Percentiles rank a stretch among this genome's conserved stretches.
Evolutionary conservation across 768 basidiomycete species (phyloP).

Genomic region (Tephrocybe rancida): DNA sequence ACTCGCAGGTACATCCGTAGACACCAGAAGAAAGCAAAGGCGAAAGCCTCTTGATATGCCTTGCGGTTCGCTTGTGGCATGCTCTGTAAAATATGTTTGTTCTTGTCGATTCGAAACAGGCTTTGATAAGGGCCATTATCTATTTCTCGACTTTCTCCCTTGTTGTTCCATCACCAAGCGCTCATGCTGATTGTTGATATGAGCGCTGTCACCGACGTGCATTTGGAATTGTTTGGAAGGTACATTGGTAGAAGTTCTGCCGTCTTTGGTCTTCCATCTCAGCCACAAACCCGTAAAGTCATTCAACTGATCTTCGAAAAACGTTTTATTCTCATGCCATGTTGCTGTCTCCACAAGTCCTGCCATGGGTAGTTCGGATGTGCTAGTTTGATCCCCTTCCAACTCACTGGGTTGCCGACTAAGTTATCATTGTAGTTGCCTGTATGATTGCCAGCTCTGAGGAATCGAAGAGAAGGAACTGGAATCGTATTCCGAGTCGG

Average conservation of each 20-base stretch:
- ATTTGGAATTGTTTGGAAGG: background rate
- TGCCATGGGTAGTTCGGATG: background rate
- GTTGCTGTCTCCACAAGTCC: conserved; percentile 1
- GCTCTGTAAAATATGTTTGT: no score
- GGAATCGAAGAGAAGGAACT: background rate
- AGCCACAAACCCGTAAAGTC: conserved; percentile 18
- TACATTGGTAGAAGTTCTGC: conserved; percentile 2
- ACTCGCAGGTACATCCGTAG: conserved; percentile 54
- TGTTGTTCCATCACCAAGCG: background rate
- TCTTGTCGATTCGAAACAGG: no score
- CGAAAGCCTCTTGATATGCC: conserved; percentile 32
- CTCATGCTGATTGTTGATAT: conserved; percentile 5
- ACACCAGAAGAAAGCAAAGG: conserved; percentile 36
- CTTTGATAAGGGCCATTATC: no score
- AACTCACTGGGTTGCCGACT: background rate
- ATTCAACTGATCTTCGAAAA: conserved; percentile 5
- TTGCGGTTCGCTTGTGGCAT: no score
- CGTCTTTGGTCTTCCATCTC: conserved; percentile 6
- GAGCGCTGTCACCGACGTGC: conserved; percentile 8
- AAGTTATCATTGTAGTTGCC: no score
- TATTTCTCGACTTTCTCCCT: background rate
- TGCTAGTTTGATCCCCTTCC: background rate
- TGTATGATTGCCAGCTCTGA: no score
- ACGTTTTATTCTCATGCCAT: conserved; percentile 7
- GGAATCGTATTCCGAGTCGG: no score